Evolutionary conservation across 108 stramenopile species (phyloP).

Genomic region (Cyclotella choctawhatcheeana): DNA sequence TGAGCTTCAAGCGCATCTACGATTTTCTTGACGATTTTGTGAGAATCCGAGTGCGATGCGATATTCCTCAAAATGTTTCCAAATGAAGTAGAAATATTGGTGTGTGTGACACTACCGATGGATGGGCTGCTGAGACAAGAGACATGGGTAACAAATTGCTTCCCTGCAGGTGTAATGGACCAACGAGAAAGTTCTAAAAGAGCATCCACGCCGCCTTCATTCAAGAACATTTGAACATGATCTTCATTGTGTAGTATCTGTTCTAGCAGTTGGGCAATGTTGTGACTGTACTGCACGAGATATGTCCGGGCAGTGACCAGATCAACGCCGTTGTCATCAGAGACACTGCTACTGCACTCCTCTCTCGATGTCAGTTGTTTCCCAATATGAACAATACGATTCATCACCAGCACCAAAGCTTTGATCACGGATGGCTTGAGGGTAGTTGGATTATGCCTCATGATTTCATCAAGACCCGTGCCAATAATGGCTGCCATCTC

Average conservation of each 20-base stretch:
- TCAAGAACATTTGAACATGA: slow-evolving; percentile 76
- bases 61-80: slow-evolving; percentile 68
- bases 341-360: slow-evolving; percentile 12
- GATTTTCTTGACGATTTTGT: slow-evolving; percentile 63
- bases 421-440: slow-evolving; percentile 67
- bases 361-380: slow-evolving; percentile 54
- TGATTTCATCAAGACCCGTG: slow-evolving; percentile 91
- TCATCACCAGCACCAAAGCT: slow-evolving; percentile 76
- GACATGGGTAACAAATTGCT: slow-evolving; percentile 76
- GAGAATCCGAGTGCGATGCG: slow-evolving; percentile 61
- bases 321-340: slow-evolving; percentile 6
- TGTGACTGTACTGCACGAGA: slow-evolving; percentile 84
- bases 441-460: slow-evolving; percentile 87
- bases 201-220: slow-evolving; percentile 79
- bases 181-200: slow-evolving; percentile 71
- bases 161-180: slow-evolving; percentile 67
- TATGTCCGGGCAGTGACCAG: slow-evolving; percentile 71
- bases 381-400: slow-evolving; percentile 66
- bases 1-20: slow-evolving; percentile 48
- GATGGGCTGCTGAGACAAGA: slow-evolving; percentile 80
- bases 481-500: slow-evolving; percentile 89
- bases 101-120: slow-evolving; percentile 75
- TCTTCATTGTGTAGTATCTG: slow-evolving; percentile 85
- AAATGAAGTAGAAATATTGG: slow-evolving; percentile 73
- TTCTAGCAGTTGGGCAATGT: slow-evolving; percentile 89